phyloP scores from a whole-genome alignment of 352 stramenopile genomes.

The Albugo laibachii region DNA sequence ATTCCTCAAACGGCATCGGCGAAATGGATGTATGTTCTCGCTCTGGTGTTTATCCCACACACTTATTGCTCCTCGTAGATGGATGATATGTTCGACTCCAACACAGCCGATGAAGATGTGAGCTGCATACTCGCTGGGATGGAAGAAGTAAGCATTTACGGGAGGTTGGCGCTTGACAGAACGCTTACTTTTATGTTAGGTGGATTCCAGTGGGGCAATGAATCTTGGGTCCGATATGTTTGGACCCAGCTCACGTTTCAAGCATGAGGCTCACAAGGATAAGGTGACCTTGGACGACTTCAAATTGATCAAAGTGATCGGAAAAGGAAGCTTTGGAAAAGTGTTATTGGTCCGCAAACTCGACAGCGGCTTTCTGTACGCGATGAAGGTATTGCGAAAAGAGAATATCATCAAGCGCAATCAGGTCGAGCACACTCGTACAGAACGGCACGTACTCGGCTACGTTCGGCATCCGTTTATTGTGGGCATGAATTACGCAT shows the following conservation, averaged over 20 bases:
- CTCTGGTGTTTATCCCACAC: neutral
- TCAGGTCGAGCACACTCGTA: constrained; percentile 98
- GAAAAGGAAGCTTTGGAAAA: constrained; percentile 91
- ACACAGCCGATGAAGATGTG: constrained; percentile 30
- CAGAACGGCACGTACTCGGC: constrained; percentile 91
- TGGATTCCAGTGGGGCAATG: neutral
- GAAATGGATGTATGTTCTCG: constrained; percentile 42
- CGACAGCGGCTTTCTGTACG: constrained; percentile 86
- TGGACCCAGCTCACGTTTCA: neutral
- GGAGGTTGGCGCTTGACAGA: constrained; percentile 11
- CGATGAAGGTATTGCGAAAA: constrained; percentile 98
- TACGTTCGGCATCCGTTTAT: constrained; percentile 97
- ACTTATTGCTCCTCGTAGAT: constrained; percentile 14
- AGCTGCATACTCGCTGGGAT: neutral
- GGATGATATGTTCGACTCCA: constrained; percentile 63
- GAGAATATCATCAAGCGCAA: constrained; percentile 98
- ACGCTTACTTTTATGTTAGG: constrained; percentile 34
- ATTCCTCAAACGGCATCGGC: constrained; percentile 32
- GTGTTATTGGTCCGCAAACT: constrained; percentile 92
- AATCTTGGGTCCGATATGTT: neutral
- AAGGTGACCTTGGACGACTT: constrained; percentile 85
- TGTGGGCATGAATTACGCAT: constrained; percentile 89
- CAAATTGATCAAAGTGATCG: constrained; percentile 93
- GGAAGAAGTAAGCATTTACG: neutral
- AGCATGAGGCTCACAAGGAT: constrained; percentile 12